Percentiles rank a stretch among this genome's conserved stretches.
These are phyloP conservation scores for Penicillium psychrosexuale DNA, from an alignment of 2,329 filamentous ascomycete genomes.

Conservation along the genomic window DNA sequence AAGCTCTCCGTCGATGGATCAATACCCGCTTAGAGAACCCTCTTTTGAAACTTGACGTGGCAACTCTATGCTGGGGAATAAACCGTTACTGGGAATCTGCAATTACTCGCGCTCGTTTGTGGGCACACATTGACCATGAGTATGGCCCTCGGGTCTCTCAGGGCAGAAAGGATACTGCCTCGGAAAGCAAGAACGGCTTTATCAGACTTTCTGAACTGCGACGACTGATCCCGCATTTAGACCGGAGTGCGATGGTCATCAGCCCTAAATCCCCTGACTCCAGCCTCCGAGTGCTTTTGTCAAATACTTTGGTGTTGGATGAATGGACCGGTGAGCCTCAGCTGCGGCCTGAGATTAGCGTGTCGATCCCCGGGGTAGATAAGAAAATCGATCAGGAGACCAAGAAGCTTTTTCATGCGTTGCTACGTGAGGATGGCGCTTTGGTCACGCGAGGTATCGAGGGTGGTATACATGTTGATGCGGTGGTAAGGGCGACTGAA, in stretches of 20 bases:
- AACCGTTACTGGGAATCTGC: constrained; percentile 43
- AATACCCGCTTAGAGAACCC: constrained; percentile 33
- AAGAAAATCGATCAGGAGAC: constrained; percentile 38
- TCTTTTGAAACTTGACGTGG: constrained; percentile 37
- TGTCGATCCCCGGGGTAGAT: constrained; percentile 22
- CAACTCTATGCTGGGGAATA: constrained; percentile 43
- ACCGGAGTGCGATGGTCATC: constrained; percentile 37
- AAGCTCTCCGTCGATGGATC: constrained; percentile 35
- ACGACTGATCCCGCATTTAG: constrained; percentile 35
- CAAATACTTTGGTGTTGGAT: constrained; percentile 36
- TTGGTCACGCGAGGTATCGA: constrained; percentile 9
- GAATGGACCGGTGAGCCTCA: constrained; percentile 43
- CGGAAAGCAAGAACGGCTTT: constrained; percentile 8
- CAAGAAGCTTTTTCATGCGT: constrained; percentile 38
- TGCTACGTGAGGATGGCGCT: constrained; percentile 27
- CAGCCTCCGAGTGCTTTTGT: constrained; percentile 29
- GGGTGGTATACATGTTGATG: constrained; percentile 24
- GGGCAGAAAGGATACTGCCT: constrained; percentile 2
- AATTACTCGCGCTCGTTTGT: constrained; percentile 38
- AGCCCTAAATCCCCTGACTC: constrained; percentile 12
- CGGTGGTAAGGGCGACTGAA: constrained; percentile 36
- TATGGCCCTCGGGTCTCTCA: constrained; percentile 17
- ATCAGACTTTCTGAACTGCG: constrained; percentile 27
- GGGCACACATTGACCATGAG: constrained; percentile 34
- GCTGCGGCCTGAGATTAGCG: constrained; percentile 36